A percentile compares a stretch with the other conserved stretches of the same genome.
These are phyloP conservation scores for Aspergillus floridensis DNA, from an alignment of 2,329 filamentous ascomycete genomes.

Conservation along the genomic window DNA sequence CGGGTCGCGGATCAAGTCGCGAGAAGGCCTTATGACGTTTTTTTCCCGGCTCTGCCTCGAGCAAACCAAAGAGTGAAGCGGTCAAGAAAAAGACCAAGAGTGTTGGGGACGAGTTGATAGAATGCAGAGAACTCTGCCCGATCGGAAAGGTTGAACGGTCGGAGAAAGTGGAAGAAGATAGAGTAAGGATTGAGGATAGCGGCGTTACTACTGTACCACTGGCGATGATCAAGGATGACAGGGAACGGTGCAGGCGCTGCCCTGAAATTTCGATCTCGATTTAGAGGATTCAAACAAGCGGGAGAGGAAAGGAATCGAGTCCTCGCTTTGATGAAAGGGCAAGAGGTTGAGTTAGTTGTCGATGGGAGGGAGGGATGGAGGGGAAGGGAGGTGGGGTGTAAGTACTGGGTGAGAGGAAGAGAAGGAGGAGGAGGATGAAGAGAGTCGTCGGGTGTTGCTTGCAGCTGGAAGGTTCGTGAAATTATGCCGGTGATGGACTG, in stretches of 20 bases:
- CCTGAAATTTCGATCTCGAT: conserved; percentile 25
- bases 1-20: conserved; percentile 31
- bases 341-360: neutral
- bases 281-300: conserved; percentile 1
- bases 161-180: conserved; percentile 17
- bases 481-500: conserved; percentile 20
- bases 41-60: conserved; percentile 25
- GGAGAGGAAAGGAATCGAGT: neutral
- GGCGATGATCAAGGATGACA: conserved; percentile 27
- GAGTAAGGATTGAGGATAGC: conserved; percentile 19
- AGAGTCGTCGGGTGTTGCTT: conserved; percentile 12
- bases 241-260: conserved; percentile 45
- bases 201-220: conserved; percentile 23
- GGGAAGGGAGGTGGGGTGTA: conserved; percentile 1
- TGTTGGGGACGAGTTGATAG: neutral
- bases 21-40: conserved; percentile 41
- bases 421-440: conserved; percentile 9
- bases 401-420: neutral
- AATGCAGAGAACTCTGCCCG: neutral
- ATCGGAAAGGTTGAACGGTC: neutral
- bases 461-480: conserved; percentile 25
- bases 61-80: conserved; percentile 23
- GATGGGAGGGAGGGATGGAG: conserved; percentile 11
- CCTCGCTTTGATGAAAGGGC: neutral
- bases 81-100: neutral